Conservation (phyloP, 177 flowering plant genomes). For the Vitis hybrid region DNA sequence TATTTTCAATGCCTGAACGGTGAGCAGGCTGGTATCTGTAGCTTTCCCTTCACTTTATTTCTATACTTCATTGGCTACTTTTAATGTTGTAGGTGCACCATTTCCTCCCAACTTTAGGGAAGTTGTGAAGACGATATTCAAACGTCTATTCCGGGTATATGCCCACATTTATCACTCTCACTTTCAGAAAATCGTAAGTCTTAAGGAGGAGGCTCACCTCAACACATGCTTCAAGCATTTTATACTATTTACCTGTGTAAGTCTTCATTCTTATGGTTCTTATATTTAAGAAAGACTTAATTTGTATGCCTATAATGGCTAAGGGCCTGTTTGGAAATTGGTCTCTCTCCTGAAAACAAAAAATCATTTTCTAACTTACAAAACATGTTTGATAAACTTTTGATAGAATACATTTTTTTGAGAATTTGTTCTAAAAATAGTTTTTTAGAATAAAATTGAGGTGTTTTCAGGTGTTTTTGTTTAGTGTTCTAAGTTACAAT, state of each 20-base stretch:
- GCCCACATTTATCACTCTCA: slow-evolving; percentile 98
- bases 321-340: too few species aligned
- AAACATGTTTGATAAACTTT: too few species aligned
- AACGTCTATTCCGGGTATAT: slow-evolving; percentile 95
- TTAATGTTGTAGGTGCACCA: slow-evolving; percentile 70
- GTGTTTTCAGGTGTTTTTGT: too few species aligned
- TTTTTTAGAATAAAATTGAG: too few species aligned
- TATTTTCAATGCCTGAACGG: background rate
- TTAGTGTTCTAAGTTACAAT: too few species aligned
- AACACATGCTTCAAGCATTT: slow-evolving; percentile 99
- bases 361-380: too few species aligned
- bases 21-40: background rate
- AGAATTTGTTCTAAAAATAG: too few species aligned
- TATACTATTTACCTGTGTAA: slow-evolving; percentile 93
- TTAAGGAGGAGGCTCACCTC: slow-evolving; percentile 98
- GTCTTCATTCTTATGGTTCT: slow-evolving; percentile 22
- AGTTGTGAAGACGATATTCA: slow-evolving; percentile 96
- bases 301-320: background rate
- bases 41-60: background rate
- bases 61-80: background rate
- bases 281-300: slow-evolving; percentile 7
- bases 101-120: slow-evolving; percentile 96
- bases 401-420: too few species aligned
- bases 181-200: slow-evolving; percentile 97
- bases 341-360: too few species aligned